Conservation (phyloP, 2,329 filamentous ascomycete genomes). For the Hypoxylon rubiginosum region DNA sequence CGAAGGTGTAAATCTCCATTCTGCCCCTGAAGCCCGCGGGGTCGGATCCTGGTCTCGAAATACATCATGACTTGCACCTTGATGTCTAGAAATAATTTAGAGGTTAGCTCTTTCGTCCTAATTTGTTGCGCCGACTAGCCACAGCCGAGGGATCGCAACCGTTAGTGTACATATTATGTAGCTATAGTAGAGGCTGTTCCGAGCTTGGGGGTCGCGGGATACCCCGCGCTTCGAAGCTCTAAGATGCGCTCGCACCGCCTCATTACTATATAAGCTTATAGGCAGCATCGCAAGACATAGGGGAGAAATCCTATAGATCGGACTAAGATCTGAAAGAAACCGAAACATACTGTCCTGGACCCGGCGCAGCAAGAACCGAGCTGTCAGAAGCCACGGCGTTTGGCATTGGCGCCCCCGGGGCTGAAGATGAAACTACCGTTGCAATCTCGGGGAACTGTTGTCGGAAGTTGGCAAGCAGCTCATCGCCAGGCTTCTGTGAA, state of each 20-base stretch:
- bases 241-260: conserved; percentile 46
- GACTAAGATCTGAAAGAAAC: conserved; percentile 28
- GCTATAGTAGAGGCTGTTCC: conserved; percentile 20
- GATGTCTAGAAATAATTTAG: conserved; percentile 62
- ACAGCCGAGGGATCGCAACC: conserved; percentile 9
- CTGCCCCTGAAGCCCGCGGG: conserved; percentile 82
- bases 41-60: conserved; percentile 84
- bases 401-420: conserved; percentile 57
- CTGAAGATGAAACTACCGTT: conserved; percentile 61
- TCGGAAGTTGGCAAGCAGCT: conserved; percentile 86
- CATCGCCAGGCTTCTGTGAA: conserved; percentile 87
- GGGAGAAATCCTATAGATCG: conserved; percentile 5
- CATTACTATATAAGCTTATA: conserved; percentile 26
- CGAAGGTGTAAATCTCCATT: conserved; percentile 90
- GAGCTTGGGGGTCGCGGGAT: conserved; percentile 37
- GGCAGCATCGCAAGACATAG: conserved; percentile 19
- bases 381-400: conserved; percentile 53
- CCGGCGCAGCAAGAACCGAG: conserved; percentile 46
- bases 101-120: conserved; percentile 33
- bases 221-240: conserved; percentile 46
- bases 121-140: conserved; percentile 10
- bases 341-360: conserved; percentile 49
- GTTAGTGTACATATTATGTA: too few species aligned
- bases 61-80: conserved; percentile 56
- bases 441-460: conserved; percentile 83